Conservation (phyloP, 208 protist species). For the Leishmania aethiopica region DNA sequence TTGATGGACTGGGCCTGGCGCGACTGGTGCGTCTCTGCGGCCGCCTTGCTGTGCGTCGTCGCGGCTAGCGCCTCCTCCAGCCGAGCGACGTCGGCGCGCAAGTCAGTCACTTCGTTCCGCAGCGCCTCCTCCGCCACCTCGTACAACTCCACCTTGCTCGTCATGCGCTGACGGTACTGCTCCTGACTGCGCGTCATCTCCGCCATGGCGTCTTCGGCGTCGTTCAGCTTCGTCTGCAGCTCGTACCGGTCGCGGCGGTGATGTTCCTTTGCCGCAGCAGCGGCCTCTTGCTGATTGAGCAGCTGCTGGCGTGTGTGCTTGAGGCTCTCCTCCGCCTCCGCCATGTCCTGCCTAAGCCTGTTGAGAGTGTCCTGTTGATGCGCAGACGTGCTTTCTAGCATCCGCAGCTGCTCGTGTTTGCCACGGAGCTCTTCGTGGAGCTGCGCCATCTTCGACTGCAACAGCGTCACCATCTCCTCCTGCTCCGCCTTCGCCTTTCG, state of each 20-base stretch:
- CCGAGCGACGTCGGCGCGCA: conserved; percentile 38
- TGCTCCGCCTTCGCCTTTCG: conserved; percentile 42
- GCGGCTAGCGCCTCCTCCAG: conserved; percentile 40
- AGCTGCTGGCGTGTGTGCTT: conserved; percentile 37
- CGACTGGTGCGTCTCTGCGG: conserved; percentile 39
- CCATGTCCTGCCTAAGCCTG: conserved; percentile 25
- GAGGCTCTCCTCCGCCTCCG: conserved; percentile 35
- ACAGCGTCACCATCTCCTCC: conserved; percentile 39
- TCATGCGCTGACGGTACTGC: conserved; percentile 42
- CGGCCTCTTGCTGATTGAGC: conserved; percentile 34
- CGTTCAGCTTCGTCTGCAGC: conserved; percentile 44
- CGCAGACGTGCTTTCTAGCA: conserved; percentile 32
- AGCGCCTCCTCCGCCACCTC: conserved; percentile 52
- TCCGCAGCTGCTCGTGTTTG: conserved; percentile 36
- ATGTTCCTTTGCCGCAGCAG: conserved; percentile 39
- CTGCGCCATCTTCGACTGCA: conserved; percentile 49
- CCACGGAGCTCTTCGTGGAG: conserved; percentile 51
- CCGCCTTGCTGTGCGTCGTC: conserved; percentile 28
- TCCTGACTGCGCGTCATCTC: conserved; percentile 33
- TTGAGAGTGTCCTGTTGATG: conserved; percentile 39
- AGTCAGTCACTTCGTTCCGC: conserved; percentile 47
- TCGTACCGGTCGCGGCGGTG: conserved; percentile 44
- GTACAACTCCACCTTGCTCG: conserved; percentile 44
- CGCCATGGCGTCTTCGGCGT: conserved; percentile 40
- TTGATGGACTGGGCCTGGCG: conserved; percentile 43